Base-by-base conservation (phyloP, 768 basidiomycete species). In the Suillus brevipes region DNA sequence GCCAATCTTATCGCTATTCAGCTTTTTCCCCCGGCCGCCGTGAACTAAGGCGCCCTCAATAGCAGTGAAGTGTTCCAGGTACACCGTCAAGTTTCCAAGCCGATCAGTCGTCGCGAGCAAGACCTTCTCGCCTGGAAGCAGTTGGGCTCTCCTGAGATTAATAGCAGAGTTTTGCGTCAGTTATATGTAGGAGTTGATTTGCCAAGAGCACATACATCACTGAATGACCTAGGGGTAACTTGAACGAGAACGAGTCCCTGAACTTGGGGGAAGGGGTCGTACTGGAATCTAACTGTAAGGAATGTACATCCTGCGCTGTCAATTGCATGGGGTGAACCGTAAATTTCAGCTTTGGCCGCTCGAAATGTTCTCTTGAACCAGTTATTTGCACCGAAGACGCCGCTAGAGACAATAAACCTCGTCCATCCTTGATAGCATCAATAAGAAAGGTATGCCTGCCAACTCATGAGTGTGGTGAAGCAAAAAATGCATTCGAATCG, bases 1-100 rank as follows among this genome's bases (percentile, higher is more conserved):
- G 0, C 83, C 85, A 16, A 86, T 77, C 68, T 82, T 85, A 64
- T 83, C 80, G 8, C 77, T 78, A 62, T 79, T 77, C 16, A 87
- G 70, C 0, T 23, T 38, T 59, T 80, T 81, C 40, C 75, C 72
- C 7, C 63, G 62, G 1, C 69, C 66, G 8, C 65, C 49, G 7
- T 69, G 69, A 0, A 42, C 18, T 9, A 85, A 67, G 0, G 80
- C 77, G 14, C 71, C 63, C 0, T 75, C 73, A 9, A 87, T 73
- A 20, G 50, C 64, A 2, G 64, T 45, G 2, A 79, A 63, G 0
- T 47, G 23, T 1, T 85, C 85, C 14, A 82, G 65, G 61, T 76
- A 85, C 3, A 86, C 71, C 23, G 62, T 68, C 23, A 83, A 43
- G 31, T 76, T 71, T 9, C 78, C 79, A 0, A 55, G 31, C 8